Conservation (phyloP, 2,329 filamentous ascomycete species). For the Aquanectria penicillioides region DNA sequence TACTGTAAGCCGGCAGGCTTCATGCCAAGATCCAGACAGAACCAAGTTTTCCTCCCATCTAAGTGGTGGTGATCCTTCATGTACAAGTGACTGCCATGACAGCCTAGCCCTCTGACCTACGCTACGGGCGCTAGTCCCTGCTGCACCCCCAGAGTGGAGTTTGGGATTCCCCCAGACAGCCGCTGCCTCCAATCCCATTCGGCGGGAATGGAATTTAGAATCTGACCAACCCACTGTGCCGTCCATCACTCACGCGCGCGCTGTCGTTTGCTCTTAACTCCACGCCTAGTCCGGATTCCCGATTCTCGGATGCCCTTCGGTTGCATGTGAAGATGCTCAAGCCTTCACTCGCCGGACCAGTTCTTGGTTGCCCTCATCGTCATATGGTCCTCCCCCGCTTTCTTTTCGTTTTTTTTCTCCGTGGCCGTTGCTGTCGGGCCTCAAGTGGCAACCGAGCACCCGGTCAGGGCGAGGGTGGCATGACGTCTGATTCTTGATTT, state of each 20-base stretch:
- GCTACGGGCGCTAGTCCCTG: constrained; percentile 11
- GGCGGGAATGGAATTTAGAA: constrained; percentile 4
- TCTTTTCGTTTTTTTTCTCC: not conserved
- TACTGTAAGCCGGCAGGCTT: too few species aligned
- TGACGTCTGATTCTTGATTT: not conserved
- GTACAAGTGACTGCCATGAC: not conserved
- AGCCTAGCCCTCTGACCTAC: not conserved
- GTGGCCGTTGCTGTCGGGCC: not conserved
- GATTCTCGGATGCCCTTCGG: constrained; percentile 30
- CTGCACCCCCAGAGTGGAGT: constrained; percentile 7
- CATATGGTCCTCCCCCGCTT: not conserved
- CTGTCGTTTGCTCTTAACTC: not conserved
- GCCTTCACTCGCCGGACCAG: too few species aligned
- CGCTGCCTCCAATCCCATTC: constrained; percentile 14
- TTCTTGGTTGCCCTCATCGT: not conserved
- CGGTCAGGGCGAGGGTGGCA: not conserved
- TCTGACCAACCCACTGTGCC: not conserved
- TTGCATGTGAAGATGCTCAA: constrained; percentile 39
- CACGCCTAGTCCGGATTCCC: not conserved
- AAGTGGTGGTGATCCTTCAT: too few species aligned
- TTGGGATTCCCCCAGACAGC: not conserved
- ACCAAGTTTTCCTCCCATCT: too few species aligned
- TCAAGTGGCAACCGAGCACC: too few species aligned
- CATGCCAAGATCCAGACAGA: too few species aligned
- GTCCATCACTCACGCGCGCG: not conserved